phyloP scores from a whole-genome alignment of 768 basidiomycete species.

The Psilocybe cyanescens region DNA sequence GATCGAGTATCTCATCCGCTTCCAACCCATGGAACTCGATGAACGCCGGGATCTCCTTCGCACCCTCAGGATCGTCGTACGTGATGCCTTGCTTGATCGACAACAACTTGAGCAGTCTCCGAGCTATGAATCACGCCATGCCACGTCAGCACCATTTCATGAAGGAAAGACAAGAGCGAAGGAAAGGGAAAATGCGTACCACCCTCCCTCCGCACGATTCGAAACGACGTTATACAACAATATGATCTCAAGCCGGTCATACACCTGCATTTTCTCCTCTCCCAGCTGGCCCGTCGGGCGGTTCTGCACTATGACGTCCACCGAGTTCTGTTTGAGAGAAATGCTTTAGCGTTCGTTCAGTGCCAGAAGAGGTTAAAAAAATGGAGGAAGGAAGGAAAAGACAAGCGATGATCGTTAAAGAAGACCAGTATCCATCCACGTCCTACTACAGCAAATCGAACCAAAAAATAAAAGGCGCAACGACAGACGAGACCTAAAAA shows the following conservation, averaged over 20 bases:
- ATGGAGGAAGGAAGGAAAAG: too few species aligned
- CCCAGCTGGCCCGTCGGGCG: conserved; percentile 88
- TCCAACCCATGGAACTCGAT: too few species aligned
- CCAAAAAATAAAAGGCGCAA: background rate
- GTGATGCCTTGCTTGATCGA: conserved; percentile 62
- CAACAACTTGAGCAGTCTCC: conserved; percentile 83
- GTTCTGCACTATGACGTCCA: conserved; percentile 98
- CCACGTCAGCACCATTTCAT: too few species aligned
- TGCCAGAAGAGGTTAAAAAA: too few species aligned
- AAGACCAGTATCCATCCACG: too few species aligned
- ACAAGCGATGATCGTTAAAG: background rate
- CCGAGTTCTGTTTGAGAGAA: conserved; percentile 69
- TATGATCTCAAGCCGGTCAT: conserved; percentile 91
- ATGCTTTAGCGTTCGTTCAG: too few species aligned
- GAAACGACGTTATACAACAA: conserved; percentile 91
- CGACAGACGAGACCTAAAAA: too few species aligned
- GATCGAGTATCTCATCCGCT: too few species aligned
- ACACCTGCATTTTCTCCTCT: conserved; percentile 98
- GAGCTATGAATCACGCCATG: conserved; percentile 45
- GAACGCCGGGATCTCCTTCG: too few species aligned
- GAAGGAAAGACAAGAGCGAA: background rate
- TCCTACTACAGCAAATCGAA: too few species aligned
- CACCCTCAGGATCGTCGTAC: too few species aligned
- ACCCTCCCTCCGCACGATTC: conserved; percentile 87
- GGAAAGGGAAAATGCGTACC: conserved; percentile 47